Evolutionary conservation across 306 rosid species (phyloP).

Genomic region (Pterocarpus macrocarpus): DNA sequence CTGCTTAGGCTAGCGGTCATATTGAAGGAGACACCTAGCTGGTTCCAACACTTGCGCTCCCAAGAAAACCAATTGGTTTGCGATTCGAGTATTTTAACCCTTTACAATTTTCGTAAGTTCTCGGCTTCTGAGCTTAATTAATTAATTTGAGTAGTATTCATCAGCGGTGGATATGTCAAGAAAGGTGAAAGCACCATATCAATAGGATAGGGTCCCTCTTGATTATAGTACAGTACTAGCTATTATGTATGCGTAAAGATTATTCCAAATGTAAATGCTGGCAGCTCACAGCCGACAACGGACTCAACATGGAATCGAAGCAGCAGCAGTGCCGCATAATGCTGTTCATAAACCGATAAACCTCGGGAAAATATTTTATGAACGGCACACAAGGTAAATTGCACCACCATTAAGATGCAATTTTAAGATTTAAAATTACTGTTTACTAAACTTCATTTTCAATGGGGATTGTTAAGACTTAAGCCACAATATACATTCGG

Average conservation of each 20-base stretch:
- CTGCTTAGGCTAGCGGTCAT: not conserved
- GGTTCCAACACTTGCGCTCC: too few relatives aligned
- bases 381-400: not conserved
- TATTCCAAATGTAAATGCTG: not conserved
- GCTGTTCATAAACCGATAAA: not conserved
- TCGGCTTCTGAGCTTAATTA: too few relatives aligned
- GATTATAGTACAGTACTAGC: too few relatives aligned
- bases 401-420: not conserved
- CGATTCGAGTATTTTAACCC: too few relatives aligned
- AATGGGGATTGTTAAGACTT: not conserved
- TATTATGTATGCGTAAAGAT: not conserved
- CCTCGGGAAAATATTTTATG: not conserved
- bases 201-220: too few relatives aligned
- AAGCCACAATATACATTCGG: not conserved
- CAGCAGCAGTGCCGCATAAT: not conserved
- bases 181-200: too few relatives aligned
- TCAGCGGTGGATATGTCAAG: too few relatives aligned
- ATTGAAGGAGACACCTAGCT: too few relatives aligned
- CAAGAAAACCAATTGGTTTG: too few relatives aligned
- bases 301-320: not conserved
- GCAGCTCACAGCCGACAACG: not conserved
- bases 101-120: too few relatives aligned
- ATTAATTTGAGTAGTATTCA: too few relatives aligned
- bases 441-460: not conserved
- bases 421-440: not conserved